phyloP scores from a whole-genome alignment of 1,284 basidiomycete species.

The Ustilago hordei region DNA sequence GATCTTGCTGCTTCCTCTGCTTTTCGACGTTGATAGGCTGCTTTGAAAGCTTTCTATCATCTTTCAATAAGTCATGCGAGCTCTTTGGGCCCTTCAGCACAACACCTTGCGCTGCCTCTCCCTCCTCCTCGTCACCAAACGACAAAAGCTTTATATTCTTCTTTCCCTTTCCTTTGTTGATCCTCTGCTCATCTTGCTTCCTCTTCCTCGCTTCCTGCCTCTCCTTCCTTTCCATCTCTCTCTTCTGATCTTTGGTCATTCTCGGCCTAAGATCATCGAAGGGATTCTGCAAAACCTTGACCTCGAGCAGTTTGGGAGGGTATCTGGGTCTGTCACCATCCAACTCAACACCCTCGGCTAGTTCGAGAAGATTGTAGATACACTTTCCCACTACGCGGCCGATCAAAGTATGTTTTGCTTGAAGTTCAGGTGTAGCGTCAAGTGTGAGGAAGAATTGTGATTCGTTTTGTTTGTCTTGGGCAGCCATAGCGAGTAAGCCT shows the following conservation, averaged over 20 bases:
- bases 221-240: constrained; percentile 81
- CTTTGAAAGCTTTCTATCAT: constrained; percentile 56
- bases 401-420: constrained; percentile 65
- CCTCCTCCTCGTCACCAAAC: constrained; percentile 64
- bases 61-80: constrained; percentile 62
- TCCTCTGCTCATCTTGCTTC: constrained; percentile 28
- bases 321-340: constrained; percentile 83
- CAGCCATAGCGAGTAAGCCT: constrained; percentile 93
- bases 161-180: constrained; percentile 46
- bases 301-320: constrained; percentile 86
- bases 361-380: constrained; percentile 72
- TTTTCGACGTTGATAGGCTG: constrained; percentile 10
- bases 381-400: constrained; percentile 61
- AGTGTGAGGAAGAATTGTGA: constrained; percentile 70
- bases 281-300: constrained; percentile 89
- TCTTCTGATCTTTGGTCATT: constrained; percentile 92
- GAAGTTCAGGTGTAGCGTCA: constrained; percentile 65
- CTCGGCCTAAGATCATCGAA: constrained; percentile 94
- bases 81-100: constrained; percentile 55
- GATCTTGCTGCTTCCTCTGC: background rate
- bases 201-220: constrained; percentile 75
- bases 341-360: constrained; percentile 84
- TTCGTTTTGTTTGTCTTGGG: constrained; percentile 72
- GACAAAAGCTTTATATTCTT: constrained; percentile 58
- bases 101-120: constrained; percentile 34